These are phyloP conservation scores for Acer saccharum DNA, from an alignment of 345 rosid genomes.

Conservation along the genomic window DNA sequence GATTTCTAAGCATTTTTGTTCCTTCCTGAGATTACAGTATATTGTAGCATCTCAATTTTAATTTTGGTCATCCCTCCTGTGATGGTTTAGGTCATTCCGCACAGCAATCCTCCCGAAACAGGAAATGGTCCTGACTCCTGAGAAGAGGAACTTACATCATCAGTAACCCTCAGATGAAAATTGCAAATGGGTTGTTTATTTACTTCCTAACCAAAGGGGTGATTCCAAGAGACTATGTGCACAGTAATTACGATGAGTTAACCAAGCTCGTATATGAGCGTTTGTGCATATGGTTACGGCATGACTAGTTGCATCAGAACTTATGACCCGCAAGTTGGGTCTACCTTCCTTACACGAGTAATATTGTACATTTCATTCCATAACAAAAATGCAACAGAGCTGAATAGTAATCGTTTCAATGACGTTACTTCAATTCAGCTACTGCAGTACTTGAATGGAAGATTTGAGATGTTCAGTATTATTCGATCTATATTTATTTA, in stretches of 20 bases:
- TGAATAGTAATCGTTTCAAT: background rate
- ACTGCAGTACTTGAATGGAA: background rate
- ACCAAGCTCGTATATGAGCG: background rate
- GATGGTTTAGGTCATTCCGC: constrained; percentile 11
- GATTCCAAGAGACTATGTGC: background rate
- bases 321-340: background rate
- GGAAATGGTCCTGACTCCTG: background rate
- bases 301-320: background rate
- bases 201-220: background rate
- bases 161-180: background rate
- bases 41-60: background rate
- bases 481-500: background rate
- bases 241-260: background rate
- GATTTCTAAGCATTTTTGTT: background rate
- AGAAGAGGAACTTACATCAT: background rate
- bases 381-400: background rate
- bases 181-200: background rate
- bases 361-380: background rate
- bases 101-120: background rate
- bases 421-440: background rate
- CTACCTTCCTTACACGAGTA: background rate
- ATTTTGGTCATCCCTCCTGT: background rate
- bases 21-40: background rate
- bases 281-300: background rate
- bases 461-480: background rate